A percentile compares a stretch with the other conserved stretches of the same genome.
These are phyloP conservation scores for Sphenostylis stenocarpa DNA, from an alignment of 306 rosid genomes.

Conservation along the genomic window DNA sequence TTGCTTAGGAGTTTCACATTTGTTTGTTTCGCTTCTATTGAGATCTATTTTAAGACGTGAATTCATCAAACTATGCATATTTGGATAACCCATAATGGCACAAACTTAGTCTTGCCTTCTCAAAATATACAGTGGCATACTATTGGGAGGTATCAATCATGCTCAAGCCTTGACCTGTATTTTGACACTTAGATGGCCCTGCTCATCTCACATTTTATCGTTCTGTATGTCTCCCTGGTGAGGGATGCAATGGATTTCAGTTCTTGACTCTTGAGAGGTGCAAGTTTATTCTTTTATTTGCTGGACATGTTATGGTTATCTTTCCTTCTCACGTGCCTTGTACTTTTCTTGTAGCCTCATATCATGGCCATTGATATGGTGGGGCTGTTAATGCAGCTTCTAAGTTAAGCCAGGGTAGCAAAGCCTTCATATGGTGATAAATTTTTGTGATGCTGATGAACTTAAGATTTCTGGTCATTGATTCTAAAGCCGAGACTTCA, in stretches of 20 bases:
- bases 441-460: slow-evolving; percentile 6
- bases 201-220: background rate
- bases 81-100: background rate
- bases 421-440: background rate
- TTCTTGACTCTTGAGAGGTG: background rate
- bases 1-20: background rate
- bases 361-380: background rate
- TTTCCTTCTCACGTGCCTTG: slow-evolving; percentile 5
- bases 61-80: slow-evolving; percentile 6
- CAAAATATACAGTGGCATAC: background rate
- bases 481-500: background rate
- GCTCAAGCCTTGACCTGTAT: background rate
- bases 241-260: background rate
- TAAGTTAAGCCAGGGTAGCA: background rate
- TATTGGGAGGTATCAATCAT: slow-evolving; percentile 2
- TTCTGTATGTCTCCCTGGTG: background rate
- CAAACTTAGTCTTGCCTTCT: slow-evolving; percentile 5
- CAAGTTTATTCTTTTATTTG: slow-evolving; percentile 13
- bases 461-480: slow-evolving; percentile 6
- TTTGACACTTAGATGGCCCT: background rate
- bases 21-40: background rate
- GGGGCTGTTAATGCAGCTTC: background rate
- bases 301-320: background rate
- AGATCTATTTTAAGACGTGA: background rate
- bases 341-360: slow-evolving; percentile 14